phyloP scores from a whole-genome alignment of 176 grass and related monocot genomes.

The Aechmea fasciata region DNA sequence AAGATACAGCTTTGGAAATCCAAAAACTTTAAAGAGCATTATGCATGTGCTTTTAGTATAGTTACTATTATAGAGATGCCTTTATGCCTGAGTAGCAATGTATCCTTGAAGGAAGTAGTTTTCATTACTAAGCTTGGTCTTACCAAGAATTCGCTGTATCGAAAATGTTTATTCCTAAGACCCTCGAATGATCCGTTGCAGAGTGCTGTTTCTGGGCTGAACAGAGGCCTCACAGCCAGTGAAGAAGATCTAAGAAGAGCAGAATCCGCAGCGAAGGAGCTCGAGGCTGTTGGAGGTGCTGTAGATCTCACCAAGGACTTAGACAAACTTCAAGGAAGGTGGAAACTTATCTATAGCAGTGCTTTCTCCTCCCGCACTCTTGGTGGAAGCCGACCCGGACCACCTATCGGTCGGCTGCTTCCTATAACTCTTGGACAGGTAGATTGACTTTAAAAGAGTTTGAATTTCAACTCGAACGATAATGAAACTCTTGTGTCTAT shows the following conservation, averaged over 20 bases:
- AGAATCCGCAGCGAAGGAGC: slow-evolving; percentile 57
- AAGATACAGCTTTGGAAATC: too few relatives aligned
- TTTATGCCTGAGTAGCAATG: too few relatives aligned
- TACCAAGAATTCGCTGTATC: too few relatives aligned
- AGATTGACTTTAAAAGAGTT: slow-evolving; percentile 7
- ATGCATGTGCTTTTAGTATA: too few relatives aligned
- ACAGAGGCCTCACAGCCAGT: slow-evolving; percentile 67
- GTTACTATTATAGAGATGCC: too few relatives aligned
- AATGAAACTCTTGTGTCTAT: slow-evolving; percentile 61
- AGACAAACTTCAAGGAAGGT: slow-evolving; percentile 79
- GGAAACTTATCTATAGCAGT: slow-evolving; percentile 86
- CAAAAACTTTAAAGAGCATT: too few relatives aligned
- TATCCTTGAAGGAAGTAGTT: too few relatives aligned
- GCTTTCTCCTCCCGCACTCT: slow-evolving; percentile 78
- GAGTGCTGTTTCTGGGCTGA: slow-evolving; percentile 77
- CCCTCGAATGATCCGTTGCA: slow-evolving; percentile 10
- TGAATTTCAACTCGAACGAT: slow-evolving; percentile 43
- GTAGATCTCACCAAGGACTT: slow-evolving; percentile 48
- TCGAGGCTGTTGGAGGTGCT: slow-evolving; percentile 33
- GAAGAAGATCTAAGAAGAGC: slow-evolving; percentile 64
- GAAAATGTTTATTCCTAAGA: neutral
- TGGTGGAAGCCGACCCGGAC: slow-evolving; percentile 82
- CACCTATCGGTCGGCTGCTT: slow-evolving; percentile 57
- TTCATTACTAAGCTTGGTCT: too few relatives aligned
- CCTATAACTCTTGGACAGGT: slow-evolving; percentile 79